Evolutionary conservation across 2,329 filamentous ascomycete genomes (phyloP).

Genomic region (Beauveria brongniartii): DNA sequence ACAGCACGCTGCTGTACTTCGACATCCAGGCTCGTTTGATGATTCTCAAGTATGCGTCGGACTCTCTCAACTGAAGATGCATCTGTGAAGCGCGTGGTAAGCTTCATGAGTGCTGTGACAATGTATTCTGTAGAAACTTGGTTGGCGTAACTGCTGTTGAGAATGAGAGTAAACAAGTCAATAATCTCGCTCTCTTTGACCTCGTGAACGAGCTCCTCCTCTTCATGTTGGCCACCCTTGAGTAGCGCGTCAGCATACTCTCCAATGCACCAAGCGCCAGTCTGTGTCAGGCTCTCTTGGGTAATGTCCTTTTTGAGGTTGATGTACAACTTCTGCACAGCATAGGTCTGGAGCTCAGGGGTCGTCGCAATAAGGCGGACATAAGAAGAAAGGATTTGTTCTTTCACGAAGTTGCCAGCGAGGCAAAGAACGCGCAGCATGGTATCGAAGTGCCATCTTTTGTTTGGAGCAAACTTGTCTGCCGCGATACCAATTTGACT

Average conservation of each 20-base stretch:
- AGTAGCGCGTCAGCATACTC: constrained; percentile 93
- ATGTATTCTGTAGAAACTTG: constrained; percentile 94
- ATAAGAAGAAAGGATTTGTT: constrained; percentile 95
- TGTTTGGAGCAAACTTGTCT: constrained; percentile 91
- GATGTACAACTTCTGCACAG: constrained; percentile 87
- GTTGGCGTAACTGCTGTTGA: constrained; percentile 90
- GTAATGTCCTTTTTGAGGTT: constrained; percentile 94
- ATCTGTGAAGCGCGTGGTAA: constrained; percentile 81
- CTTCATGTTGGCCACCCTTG: constrained; percentile 82
- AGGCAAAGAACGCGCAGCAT: constrained; percentile 91
- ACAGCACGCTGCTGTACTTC: constrained; percentile 95
- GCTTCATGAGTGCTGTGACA: constrained; percentile 86
- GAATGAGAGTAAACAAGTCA: constrained; percentile 83
- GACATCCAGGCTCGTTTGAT: constrained; percentile 83
- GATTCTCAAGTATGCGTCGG: constrained; percentile 64
- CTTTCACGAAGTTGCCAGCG: constrained; percentile 94
- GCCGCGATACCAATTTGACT: constrained; percentile 96
- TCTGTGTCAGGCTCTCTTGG: constrained; percentile 88
- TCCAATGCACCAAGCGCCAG: constrained; percentile 94
- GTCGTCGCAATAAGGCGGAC: constrained; percentile 92
- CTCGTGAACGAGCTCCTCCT: constrained; percentile 74
- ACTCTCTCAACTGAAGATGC: constrained; percentile 80
- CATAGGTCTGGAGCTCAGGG: constrained; percentile 90
- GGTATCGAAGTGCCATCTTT: constrained; percentile 97
- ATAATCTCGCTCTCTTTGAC: constrained; percentile 86